phyloP scores from a whole-genome alignment of 2,329 filamentous ascomycete genomes.

The Onygenales sp. region DNA sequence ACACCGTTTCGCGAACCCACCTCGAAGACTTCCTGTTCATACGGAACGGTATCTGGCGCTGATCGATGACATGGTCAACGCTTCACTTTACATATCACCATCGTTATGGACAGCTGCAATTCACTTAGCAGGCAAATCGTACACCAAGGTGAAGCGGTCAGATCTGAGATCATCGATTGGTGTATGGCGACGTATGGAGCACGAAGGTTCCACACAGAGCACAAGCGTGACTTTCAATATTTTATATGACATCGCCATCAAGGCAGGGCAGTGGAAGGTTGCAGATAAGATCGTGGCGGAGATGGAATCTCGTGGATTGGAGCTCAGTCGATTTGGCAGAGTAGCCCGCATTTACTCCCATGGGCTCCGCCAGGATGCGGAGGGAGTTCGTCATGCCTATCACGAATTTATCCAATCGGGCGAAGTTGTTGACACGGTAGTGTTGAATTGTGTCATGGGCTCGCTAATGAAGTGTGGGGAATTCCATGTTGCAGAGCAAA shows the following conservation, averaged over 20 bases:
- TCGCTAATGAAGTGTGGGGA: conserved; percentile 71
- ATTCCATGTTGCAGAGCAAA: conserved; percentile 62
- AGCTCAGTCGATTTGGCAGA: conserved; percentile 69
- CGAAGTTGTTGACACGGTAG: conserved; percentile 78
- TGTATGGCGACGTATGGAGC: conserved; percentile 87
- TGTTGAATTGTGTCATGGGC: conserved; percentile 77
- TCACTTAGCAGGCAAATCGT: conserved; percentile 65
- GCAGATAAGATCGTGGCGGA: conserved; percentile 79
- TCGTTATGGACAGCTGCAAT: conserved; percentile 80
- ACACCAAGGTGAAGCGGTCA: conserved; percentile 46
- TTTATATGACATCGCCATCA: conserved; percentile 78
- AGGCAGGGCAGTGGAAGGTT: conserved; percentile 71
- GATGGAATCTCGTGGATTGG: conserved; percentile 60
- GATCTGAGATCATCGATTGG: conserved; percentile 62
- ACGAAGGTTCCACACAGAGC: conserved; percentile 51
- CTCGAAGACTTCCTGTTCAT: conserved; percentile 40
- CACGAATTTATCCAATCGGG: conserved; percentile 72
- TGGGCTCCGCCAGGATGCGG: conserved; percentile 63
- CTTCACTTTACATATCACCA: conserved; percentile 57
- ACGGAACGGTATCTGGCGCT: conserved; percentile 70
- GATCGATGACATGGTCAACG: conserved; percentile 70
- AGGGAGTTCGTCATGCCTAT: conserved; percentile 68
- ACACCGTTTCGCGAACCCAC: conserved; percentile 53
- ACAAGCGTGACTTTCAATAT: conserved; percentile 86
- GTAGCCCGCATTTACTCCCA: conserved; percentile 76